Conservation (phyloP, 2,329 filamentous ascomycete species). For the Diaporthe ampelina region DNA sequence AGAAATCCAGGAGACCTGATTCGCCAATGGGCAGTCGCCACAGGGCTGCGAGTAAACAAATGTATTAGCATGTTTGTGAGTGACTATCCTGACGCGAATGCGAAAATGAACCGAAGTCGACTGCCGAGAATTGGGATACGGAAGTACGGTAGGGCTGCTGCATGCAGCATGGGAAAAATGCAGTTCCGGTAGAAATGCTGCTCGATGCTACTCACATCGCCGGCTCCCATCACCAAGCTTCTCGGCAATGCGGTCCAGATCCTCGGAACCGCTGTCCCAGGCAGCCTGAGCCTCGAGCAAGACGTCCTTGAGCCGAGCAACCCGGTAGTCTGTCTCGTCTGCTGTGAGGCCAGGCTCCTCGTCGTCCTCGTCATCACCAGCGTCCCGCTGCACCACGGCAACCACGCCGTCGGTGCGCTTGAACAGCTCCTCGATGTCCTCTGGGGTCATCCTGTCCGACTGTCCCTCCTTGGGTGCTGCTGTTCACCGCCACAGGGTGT, state of each 20-base stretch:
- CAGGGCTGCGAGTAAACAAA: slow-evolving; percentile 55
- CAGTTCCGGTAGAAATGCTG: background rate
- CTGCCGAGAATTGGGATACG: background rate
- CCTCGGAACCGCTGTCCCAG: slow-evolving; percentile 55
- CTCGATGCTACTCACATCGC: slow-evolving; percentile 59
- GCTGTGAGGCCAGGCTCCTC: slow-evolving; percentile 42
- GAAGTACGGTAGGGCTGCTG: background rate
- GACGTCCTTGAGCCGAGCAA: slow-evolving; percentile 52
- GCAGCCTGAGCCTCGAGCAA: slow-evolving; percentile 56
- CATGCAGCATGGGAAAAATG: background rate
- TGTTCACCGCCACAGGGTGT: background rate
- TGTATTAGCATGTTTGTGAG: slow-evolving; percentile 27
- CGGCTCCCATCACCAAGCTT: slow-evolving; percentile 69
- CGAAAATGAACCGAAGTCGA: background rate
- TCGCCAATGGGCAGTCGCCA: slow-evolving; percentile 71
- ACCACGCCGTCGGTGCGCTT: slow-evolving; percentile 50
- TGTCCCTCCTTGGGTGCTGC: slow-evolving; percentile 15
- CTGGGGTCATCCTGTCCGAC: slow-evolving; percentile 49
- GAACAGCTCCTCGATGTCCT: slow-evolving; percentile 56
- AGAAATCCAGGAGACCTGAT: slow-evolving; percentile 70
- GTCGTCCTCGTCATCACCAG: slow-evolving; percentile 47
- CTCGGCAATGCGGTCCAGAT: slow-evolving; percentile 63
- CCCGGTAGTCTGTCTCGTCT: slow-evolving; percentile 44
- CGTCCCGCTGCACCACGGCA: slow-evolving; percentile 37
- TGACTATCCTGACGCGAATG: background rate